Evolutionary conservation across 140 eudicot species (phyloP), one percentile per base, ranked within the genome.

Genomic region (Oenanthe javanica): DNA sequence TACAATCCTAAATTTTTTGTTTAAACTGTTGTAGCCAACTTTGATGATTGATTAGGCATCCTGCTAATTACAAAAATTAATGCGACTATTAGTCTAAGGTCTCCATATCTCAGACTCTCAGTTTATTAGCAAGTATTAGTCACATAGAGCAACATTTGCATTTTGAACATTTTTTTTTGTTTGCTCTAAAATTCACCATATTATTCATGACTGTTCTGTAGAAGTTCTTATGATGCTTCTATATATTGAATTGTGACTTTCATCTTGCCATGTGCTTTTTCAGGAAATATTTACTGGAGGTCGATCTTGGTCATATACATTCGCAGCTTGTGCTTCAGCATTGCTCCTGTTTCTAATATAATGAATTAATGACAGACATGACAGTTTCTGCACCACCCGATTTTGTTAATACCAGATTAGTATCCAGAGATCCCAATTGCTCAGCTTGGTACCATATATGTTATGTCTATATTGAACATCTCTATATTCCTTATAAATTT

Each of bases 281-380:
- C 93, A 92, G 97, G 93, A 55, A 81, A 48, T 87, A 59, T 72
- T 78, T 42, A 83, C 82, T 87, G 83, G 75, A 76, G 81, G 84
- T 43, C 81, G 84, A 86, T 85, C 75, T 38, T 83, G 89, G 57
- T 82, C 87, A 23, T 82, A 50, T 75, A 59, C 78, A 10, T 69
- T 83, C 51, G 89, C 87, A 3, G 79, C 85, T 72, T 84, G 89
- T 61, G 85, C 81, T 73, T 79, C 88, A 48, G 70, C 85, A 50
- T 77, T 87, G 18, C 52, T 85, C 75, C 74, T 92, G 79, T 87
- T 88, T 40, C 77, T 89, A 46, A 83, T 86, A 82, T 31, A 31
- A 31, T 31, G 36, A 31, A 31, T 31, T 83, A 79, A 75, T 84
- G 79, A 91, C 57, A 51, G 42, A 45, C 46, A 18, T 19, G 27